Conservation (phyloP, 768 basidiomycete species). For the Exsudoporus frostii region DNA sequence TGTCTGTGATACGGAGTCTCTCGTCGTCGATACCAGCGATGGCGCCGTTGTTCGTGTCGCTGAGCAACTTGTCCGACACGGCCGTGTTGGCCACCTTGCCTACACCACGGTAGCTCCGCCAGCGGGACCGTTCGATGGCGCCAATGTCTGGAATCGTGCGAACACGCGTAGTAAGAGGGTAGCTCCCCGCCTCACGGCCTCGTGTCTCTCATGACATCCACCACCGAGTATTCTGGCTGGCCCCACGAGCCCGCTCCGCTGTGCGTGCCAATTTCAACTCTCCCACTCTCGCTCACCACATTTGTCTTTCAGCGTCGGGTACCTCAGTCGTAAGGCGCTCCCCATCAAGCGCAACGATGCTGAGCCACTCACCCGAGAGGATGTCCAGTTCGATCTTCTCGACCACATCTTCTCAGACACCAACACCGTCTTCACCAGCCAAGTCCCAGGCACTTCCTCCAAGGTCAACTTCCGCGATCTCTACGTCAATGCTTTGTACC, state of each 20-base stretch:
- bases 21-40: conserved; percentile 12
- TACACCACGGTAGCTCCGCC: neutral
- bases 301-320: conserved; percentile 44
- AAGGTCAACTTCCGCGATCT: conserved; percentile 78
- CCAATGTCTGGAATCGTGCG: conserved; percentile 27
- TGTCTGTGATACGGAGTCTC: neutral
- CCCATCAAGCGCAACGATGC: conserved; percentile 83
- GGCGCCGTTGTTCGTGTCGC: conserved; percentile 2
- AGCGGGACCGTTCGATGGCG: conserved; percentile 13
- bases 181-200: conserved; percentile 31
- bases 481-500: conserved; percentile 77
- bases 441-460: conserved; percentile 43
- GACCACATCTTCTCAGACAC: conserved; percentile 72
- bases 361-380: conserved; percentile 77
- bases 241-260: conserved; percentile 51
- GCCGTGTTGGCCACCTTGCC: conserved; percentile 1
- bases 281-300: conserved; percentile 9
- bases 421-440: conserved; percentile 67
- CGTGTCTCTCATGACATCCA: conserved; percentile 46
- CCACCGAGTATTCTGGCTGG: conserved; percentile 40
- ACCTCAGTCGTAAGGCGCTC: conserved; percentile 59
- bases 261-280: conserved; percentile 35
- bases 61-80: conserved; percentile 1
- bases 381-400: conserved; percentile 85
- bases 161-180: conserved; percentile 24